phyloP scores from a whole-genome alignment of 2,329 filamentous ascomycete species.

The Dothideomycetidae sp. region DNA sequence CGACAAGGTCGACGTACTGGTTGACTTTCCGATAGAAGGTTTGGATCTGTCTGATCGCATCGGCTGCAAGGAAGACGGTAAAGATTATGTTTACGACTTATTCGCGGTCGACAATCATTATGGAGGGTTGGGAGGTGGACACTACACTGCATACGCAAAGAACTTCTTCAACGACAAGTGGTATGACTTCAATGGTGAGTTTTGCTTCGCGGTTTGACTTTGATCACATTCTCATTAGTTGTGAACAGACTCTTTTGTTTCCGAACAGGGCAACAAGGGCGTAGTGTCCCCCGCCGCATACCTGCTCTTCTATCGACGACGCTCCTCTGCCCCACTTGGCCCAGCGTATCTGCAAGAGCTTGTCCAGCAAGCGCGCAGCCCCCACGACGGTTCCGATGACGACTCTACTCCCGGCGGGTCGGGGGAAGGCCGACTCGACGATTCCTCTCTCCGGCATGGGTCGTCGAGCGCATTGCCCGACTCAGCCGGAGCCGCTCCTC shows the following conservation, averaged over 20 bases:
- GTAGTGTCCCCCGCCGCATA: conserved; percentile 71
- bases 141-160: conserved; percentile 89
- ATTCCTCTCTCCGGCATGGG: conserved; percentile 75
- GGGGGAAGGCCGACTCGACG: conserved; percentile 83
- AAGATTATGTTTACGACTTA: conserved; percentile 76
- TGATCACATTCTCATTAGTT: conserved; percentile 28
- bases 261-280: conserved; percentile 43
- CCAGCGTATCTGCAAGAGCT: conserved; percentile 61
- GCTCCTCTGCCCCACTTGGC: conserved; percentile 62
- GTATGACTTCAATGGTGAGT: conserved; percentile 93
- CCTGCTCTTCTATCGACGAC: conserved; percentile 86
- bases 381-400: conserved; percentile 32
- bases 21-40: conserved; percentile 82
- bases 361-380: conserved; percentile 46
- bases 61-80: conserved; percentile 64
- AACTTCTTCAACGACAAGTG: conserved; percentile 81
- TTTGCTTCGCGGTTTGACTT: not conserved
- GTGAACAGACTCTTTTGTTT: conserved; percentile 57
- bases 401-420: conserved; percentile 37
- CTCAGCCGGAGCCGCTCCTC: conserved; percentile 51
- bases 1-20: conserved; percentile 80
- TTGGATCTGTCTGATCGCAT: conserved; percentile 72
- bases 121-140: conserved; percentile 81
- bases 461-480: conserved; percentile 77
- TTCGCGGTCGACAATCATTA: conserved; percentile 95